A percentile compares a stretch with the other conserved stretches of the same genome.
Evolutionary conservation across 345 rosid genomes (phyloP).

Genomic region (Linum lewisii): DNA sequence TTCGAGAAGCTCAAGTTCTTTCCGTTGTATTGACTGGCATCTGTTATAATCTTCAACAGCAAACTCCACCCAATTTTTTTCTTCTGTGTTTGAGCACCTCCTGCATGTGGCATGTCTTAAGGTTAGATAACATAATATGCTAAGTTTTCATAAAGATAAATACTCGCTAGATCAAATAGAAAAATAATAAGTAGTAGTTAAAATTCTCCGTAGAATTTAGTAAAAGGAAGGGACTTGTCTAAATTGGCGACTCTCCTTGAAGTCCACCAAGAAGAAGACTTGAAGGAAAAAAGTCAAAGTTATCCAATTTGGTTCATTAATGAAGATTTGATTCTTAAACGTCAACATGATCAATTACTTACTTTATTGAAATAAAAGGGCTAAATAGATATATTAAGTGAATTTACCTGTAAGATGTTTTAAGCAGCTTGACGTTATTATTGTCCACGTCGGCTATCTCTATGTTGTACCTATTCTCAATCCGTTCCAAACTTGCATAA

Average conservation of each 20-base stretch:
- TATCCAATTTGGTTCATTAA: no score
- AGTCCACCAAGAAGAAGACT: neutral
- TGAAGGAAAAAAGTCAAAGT: neutral
- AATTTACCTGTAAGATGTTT: conserved; percentile 9
- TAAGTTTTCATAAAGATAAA: neutral
- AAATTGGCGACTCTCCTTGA: neutral
- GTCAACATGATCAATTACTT: no score
- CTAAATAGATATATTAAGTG: neutral
- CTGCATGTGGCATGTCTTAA: neutral
- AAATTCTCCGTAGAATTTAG: no score
- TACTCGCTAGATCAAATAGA: no score
- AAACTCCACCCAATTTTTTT: conserved; percentile 5
- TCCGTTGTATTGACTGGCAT: conserved; percentile 10
- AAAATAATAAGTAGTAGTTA: no score
- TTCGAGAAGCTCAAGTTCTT: conserved; percentile 9
- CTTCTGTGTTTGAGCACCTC: neutral
- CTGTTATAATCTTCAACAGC: conserved; percentile 12
- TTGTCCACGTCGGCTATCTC: conserved; percentile 1
- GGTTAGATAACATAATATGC: no score
- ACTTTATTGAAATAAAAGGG: no score
- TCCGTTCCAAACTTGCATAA: conserved; percentile 14
- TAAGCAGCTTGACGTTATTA: neutral
- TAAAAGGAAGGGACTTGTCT: no score
- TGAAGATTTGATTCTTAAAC: no score
- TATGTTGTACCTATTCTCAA: conserved; percentile 8